Base-by-base conservation (phyloP, 129 eudicot species). In the Solidago caesia region DNA sequence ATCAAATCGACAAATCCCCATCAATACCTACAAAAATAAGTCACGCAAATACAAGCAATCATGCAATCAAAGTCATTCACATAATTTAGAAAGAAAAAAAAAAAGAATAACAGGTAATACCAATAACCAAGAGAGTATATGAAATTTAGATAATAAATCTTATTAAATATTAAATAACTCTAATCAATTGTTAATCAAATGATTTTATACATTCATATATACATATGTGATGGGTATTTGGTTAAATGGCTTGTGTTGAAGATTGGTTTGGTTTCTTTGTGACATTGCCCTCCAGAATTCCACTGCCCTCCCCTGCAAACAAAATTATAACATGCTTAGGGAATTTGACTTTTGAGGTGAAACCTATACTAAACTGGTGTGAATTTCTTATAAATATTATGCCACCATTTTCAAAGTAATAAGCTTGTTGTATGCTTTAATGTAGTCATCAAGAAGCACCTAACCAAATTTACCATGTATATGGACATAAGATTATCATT, bases 231-330 rank as follows among this genome's bases (percentile, higher is more conserved):
- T 5, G 97, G 97, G 70, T 93, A 93, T 25, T 78, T 84, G 27
- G 77, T 82, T 41, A 93, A 61, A 63, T 88, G 77, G 44, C 82
- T 80, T 25, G 82, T 79, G 13, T 88, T 88, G 71, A 75, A 82
- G 69, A 86, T 88, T 44, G 98, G 98, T 71, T 88, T 89, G 4
- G 89, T 88, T 86, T 93, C 96, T 75, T 81, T 88, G 83, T 88
- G 89, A 81, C 98, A 93, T 49, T 93, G 96, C 16, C 98, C 98
- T 82, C 98, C 98, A 2, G 96, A 84, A 71, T 93, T 90, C 98
- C 98, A 93, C 39, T 80, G 90, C 12, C 98, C 98, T 64, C 96
- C 96, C 74, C 98, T 93, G 85, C 79, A 85, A 70, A 75, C 39
- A 33, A 41, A 77, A 75, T 16, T 41, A 65, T 53, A 57, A 76